phyloP scores from a whole-genome alignment of 176 grass and related monocot genomes.

The Aegilops umbellulata region DNA sequence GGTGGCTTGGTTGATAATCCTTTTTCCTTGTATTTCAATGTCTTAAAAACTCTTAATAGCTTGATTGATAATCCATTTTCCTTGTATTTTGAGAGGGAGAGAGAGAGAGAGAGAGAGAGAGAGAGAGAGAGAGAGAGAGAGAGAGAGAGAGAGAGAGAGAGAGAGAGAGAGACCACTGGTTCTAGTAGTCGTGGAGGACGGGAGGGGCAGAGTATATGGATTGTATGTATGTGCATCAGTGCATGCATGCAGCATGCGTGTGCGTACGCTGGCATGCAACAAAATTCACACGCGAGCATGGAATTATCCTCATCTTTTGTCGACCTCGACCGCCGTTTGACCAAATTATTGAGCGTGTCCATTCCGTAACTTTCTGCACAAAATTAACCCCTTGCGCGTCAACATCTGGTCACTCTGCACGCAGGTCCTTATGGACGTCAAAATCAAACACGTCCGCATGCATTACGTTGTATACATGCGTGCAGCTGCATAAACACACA shows the following conservation, averaged over 20 bases:
- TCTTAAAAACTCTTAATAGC: no score
- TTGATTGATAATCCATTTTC: no score
- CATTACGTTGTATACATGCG: neutral
- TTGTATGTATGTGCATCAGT: neutral
- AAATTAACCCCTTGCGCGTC: neutral
- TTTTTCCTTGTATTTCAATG: no score
- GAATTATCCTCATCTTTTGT: neutral
- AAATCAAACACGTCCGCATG: neutral
- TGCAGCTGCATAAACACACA: neutral
- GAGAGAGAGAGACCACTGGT: no score
- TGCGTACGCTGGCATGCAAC: neutral
- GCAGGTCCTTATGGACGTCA: neutral
- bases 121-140: no score
- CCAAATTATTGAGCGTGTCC: neutral
- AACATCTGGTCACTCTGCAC: neutral
- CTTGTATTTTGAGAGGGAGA: no score
- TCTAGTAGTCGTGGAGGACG: no score
- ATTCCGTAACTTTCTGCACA: neutral
- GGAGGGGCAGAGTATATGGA: neutral
- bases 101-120: no score
- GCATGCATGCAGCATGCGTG: neutral
- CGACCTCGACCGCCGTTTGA: neutral
- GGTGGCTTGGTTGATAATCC: no score
- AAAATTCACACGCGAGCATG: neutral
- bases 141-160: no score